These are phyloP conservation scores for Pseudogymnoascus sp. DNA, from an alignment of 2,329 filamentous ascomycete species.

Conservation along the genomic window DNA sequence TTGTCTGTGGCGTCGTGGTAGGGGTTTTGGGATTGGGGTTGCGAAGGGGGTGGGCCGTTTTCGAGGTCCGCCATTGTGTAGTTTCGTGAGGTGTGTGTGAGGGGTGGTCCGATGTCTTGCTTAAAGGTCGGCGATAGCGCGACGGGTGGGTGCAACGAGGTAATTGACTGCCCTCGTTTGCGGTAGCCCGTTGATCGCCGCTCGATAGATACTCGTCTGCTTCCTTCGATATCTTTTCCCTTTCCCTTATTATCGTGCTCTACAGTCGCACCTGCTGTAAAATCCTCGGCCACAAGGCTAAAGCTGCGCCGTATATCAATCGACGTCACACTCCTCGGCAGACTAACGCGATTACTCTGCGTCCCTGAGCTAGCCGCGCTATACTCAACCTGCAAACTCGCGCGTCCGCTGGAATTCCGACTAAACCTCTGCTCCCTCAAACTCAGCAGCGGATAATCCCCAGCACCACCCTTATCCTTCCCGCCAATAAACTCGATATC, in stretches of 20 bases:
- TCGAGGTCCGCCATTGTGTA: slow-evolving; percentile 23
- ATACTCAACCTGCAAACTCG: slow-evolving; percentile 40
- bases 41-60: slow-evolving; percentile 20
- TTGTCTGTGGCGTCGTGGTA: slow-evolving; percentile 24
- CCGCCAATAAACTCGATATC: slow-evolving; percentile 4
- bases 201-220: neutral
- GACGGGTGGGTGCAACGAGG: neutral
- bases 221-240: slow-evolving; percentile 19
- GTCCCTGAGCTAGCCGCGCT: slow-evolving; percentile 29
- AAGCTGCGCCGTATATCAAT: slow-evolving; percentile 21
- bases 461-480: slow-evolving; percentile 28
- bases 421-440: slow-evolving; percentile 50
- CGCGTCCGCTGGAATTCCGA: slow-evolving; percentile 37
- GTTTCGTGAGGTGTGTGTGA: slow-evolving; percentile 19
- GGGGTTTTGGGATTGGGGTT: slow-evolving; percentile 10
- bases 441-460: slow-evolving; percentile 49
- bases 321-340: slow-evolving; percentile 26
- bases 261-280: neutral
- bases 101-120: neutral
- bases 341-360: slow-evolving; percentile 23
- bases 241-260: slow-evolving; percentile 24
- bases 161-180: slow-evolving; percentile 9
- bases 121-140: neutral
- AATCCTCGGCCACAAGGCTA: slow-evolving; percentile 16
- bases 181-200: neutral